Evolutionary conservation across 345 rosid species (phyloP).

Genomic region (Lagerstroemia speciosa): DNA sequence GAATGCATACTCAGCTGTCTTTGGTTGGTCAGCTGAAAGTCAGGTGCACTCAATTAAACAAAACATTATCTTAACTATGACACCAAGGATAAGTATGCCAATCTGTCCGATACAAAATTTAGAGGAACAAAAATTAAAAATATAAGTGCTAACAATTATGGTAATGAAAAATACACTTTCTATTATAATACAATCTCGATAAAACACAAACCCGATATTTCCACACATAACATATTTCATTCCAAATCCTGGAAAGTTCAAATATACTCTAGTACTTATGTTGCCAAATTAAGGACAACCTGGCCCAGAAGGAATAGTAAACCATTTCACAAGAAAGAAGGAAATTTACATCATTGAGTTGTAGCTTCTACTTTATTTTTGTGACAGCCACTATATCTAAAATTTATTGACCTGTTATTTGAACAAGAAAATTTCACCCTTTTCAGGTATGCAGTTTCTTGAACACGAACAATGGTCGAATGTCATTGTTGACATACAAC

Average conservation of each 20-base stretch:
- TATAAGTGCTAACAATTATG: too few relatives aligned
- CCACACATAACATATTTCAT: too few relatives aligned
- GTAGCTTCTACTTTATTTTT: constrained; percentile 3
- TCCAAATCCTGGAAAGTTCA: too few relatives aligned
- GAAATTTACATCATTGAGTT: constrained; percentile 16
- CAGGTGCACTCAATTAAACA: background rate
- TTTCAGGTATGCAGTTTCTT: constrained; percentile 29
- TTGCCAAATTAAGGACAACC: background rate
- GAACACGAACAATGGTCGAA: background rate
- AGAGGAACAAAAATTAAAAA: background rate
- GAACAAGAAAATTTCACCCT: constrained; percentile 27
- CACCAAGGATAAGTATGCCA: background rate
- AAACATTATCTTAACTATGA: background rate
- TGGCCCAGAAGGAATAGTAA: background rate
- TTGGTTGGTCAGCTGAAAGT: constrained; percentile 46
- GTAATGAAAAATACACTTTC: too few relatives aligned
- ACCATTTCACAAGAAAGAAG: background rate
- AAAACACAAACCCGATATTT: too few relatives aligned
- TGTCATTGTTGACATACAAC: background rate
- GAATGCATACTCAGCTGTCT: constrained; percentile 71
- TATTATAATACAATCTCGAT: too few relatives aligned
- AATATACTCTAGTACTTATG: too few relatives aligned
- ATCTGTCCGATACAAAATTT: background rate
- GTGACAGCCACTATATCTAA: constrained; percentile 4
- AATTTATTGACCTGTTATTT: constrained; percentile 11